Base-by-base conservation (phyloP, 331 rosid species). In the Rosa hybrid region DNA sequence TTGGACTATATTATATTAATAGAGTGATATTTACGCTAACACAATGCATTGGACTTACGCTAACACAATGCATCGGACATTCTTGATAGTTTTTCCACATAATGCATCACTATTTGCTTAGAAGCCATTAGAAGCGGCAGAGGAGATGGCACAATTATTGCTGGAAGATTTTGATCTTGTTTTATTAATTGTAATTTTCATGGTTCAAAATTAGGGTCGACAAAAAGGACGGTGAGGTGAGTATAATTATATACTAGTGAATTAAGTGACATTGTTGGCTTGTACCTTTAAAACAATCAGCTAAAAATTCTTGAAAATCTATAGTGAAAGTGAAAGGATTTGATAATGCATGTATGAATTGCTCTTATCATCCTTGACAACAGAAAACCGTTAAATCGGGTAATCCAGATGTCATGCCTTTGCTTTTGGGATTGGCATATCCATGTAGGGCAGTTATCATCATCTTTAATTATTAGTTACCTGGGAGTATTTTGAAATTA, bases 101-200 rank as follows among this genome's bases (percentile, higher is more conserved):
- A 17, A 76, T 5, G 48, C 41, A 50, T 59, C 45, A 60, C 44
- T 62, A 67, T 16, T 27, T 53, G 0, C 0, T 44, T 30, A 46
- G 68, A 82, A 75, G 85, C 84, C 90, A 84, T 49, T 13, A 60
- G 71, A 86, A 72, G 57, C 84, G 91, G 91, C 90, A 74, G 54
- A 83, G 69, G 84, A 83, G 79, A 72, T 75, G 90, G 86, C 50
- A 48, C 76, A 80, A 71, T 53, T 34, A 68, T 44, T 59, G 51
- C 38, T 12, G 1, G 49, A 17, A 67, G 11, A 34, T 34, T 6
- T 34, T 65, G 45, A 65, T 34, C 71, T 65, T 65, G n/a, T 27
- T 5, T 27, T 27, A 5, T 41, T 67, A 46, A 57, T 10, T 1
- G 13, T n/a, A 39, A 50, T 49, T 50, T 45, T 63, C 68, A 20